phyloP scores from a whole-genome alignment of 73 alveolate genomes.

The Paramecium biaurelia region DNA sequence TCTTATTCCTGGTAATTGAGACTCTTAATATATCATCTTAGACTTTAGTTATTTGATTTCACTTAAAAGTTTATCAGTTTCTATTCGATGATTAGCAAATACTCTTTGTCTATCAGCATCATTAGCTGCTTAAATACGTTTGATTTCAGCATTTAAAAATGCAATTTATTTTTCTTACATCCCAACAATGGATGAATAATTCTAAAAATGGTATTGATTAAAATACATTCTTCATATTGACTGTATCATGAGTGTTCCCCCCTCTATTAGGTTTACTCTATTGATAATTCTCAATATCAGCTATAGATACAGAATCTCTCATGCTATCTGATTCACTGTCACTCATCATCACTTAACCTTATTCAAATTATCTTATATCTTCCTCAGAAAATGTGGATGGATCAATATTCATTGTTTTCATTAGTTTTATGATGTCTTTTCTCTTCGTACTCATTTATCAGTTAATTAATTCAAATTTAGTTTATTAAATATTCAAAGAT shows the following conservation, averaged over 20 bases:
- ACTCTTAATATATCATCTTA: constrained; percentile 29
- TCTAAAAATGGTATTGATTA: constrained; percentile 9
- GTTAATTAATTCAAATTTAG: constrained; percentile 3
- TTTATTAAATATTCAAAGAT: neutral
- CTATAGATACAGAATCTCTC: constrained; percentile 52
- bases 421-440: neutral
- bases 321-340: constrained; percentile 45
- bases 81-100: constrained; percentile 44
- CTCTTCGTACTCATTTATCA: constrained; percentile 13
- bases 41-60: constrained; percentile 57
- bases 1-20: constrained; percentile 55
- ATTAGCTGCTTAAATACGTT: constrained; percentile 39
- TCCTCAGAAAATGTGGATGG: constrained; percentile 48
- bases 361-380: constrained; percentile 14
- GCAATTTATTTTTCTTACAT: constrained; percentile 53
- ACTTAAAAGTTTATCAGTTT: constrained; percentile 49
- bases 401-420: constrained; percentile 45
- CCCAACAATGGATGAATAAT: constrained; percentile 49
- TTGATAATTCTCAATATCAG: constrained; percentile 2
- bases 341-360: constrained; percentile 24
- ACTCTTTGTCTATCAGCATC: constrained; percentile 51
- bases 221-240: neutral
- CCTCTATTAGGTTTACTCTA: neutral
- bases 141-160: constrained; percentile 49
- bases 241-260: neutral